Conservation (phyloP, 2,329 filamentous ascomycete species). For the Pseudocercospora cruenta region DNA sequence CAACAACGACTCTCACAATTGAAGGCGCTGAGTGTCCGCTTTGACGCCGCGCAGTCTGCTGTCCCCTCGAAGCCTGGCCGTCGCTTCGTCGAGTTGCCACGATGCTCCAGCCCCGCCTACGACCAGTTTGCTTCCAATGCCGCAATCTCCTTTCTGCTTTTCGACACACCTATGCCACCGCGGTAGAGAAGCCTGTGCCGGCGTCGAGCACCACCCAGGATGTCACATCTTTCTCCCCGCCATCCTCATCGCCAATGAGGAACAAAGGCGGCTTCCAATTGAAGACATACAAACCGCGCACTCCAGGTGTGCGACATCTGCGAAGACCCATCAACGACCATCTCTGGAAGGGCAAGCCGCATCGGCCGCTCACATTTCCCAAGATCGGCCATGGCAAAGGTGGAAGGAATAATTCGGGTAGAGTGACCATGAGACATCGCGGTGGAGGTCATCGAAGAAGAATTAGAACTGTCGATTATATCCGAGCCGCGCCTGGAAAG, state of each 20-base stretch:
- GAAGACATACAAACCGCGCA: conserved; percentile 89
- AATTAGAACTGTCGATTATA: conserved; percentile 89
- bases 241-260: conserved; percentile 39
- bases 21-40: not conserved
- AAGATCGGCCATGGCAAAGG: conserved; percentile 94
- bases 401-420: conserved; percentile 84
- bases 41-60: not conserved
- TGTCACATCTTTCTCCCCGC: conserved; percentile 38
- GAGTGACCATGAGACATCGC: conserved; percentile 85
- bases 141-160: conserved; percentile 51
- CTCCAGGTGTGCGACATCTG: conserved; percentile 88
- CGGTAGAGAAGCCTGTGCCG: conserved; percentile 39
- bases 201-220: conserved; percentile 33
- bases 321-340: conserved; percentile 94
- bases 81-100: conserved; percentile 11
- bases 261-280: conserved; percentile 54
- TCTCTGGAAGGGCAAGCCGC: conserved; percentile 89
- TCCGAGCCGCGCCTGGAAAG: conserved; percentile 74
- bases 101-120: conserved; percentile 71
- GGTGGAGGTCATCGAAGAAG: conserved; percentile 91
- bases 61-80: not conserved
- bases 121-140: conserved; percentile 54
- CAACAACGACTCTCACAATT: conserved; percentile 7
- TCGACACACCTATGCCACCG: conserved; percentile 58
- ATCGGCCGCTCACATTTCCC: conserved; percentile 79